Base-by-base conservation (phyloP, 2,329 filamentous ascomycete species). In the Orbilia blumenaviensis region DNA sequence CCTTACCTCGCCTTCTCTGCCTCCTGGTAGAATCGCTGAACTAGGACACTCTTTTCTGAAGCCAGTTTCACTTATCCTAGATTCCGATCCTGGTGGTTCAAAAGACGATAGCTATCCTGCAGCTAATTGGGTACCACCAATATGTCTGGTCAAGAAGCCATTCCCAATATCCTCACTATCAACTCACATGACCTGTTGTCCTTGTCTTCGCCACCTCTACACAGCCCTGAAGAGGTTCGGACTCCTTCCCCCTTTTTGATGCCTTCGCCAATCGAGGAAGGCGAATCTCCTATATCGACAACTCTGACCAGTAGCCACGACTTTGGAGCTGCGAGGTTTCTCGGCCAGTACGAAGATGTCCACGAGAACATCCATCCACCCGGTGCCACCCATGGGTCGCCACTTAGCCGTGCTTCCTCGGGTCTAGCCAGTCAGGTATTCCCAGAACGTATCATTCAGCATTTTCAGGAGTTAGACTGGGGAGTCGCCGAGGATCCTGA, bases 241-340 rank as follows among this genome's bases (percentile, higher is more conserved):
- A 44, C 56, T 14, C 56, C 56, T 12, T 61, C 56, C 3, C 56
- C 56, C n/a, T 61, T 61, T 61, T 2, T 61, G 8, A 61, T 61
- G 36, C 56, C 56, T 44, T 44, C 56, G 4, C 36, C 56, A 23
- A 61, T 44, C 25, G 38, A 41, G 18, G 56, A 61, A 21, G 36
- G 4, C 1, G 56, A 61, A 3, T 29, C 29, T 44, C 36, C 36
- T 5, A 14, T 36, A 21, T 61, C 25, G 1, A 56, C 29, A 2
- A 10, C 52, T 9, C 25, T 56, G 18, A 10, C 7, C 12, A 38
- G 29, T n/a, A 32, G 52, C 2, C 52, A 36, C 5, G 18, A n/a
- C 2, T 56, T 56, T 25, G 32, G 38, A 21, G 9, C 25, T 38
- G 32, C 16, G 25, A 23, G n/a, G 9, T 44, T 29, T 32, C 56